Percentiles rank a stretch among this genome's conserved stretches.
Conservation (phyloP, 106 monocot species). For the Dendrobium nobile region DNA sequence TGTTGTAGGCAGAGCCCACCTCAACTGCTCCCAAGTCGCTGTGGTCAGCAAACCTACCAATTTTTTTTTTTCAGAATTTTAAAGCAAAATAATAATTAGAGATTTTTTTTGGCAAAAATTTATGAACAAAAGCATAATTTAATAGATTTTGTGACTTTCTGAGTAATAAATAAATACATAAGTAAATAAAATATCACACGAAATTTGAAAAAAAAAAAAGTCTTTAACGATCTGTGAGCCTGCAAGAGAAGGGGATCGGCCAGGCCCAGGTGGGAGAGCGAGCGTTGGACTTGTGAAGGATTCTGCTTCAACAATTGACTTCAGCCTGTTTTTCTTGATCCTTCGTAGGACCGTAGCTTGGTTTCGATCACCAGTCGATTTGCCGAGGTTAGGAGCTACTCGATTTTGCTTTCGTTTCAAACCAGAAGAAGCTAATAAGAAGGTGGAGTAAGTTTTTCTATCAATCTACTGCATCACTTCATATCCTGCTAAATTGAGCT, state of each 20-base stretch:
- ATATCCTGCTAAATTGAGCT: background rate
- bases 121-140: background rate
- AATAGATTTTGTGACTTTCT: no score
- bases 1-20: background rate
- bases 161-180: no score
- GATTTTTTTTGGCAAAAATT: background rate
- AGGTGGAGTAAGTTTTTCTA: background rate
- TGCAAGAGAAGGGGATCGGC: background rate
- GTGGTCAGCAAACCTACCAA: background rate
- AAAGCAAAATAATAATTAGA: background rate
- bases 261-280: background rate
- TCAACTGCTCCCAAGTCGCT: background rate
- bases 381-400: background rate
- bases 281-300: background rate
- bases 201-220: no score
- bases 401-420: constrained; percentile 4
- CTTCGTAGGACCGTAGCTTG: background rate
- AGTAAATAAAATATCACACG: background rate
- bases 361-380: background rate
- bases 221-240: background rate
- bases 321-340: background rate
- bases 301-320: background rate
- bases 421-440: background rate
- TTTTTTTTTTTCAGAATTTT: background rate
- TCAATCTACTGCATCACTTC: background rate